phyloP scores from a whole-genome alignment of 75 land plant species.

The Cunninghamia lanceolata region DNA sequence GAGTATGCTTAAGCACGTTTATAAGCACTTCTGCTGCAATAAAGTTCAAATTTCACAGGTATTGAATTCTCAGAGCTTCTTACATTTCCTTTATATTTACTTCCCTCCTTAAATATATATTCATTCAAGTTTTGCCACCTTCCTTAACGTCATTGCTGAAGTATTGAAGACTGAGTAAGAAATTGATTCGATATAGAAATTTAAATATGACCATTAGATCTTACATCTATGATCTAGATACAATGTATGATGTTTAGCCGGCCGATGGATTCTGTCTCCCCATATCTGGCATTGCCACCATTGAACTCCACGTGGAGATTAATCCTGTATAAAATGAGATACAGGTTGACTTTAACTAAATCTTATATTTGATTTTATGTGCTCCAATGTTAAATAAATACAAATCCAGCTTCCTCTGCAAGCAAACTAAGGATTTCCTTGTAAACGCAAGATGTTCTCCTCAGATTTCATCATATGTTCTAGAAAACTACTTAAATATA shows the following conservation, averaged over 20 bases:
- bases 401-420: too few relatives aligned
- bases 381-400: too few relatives aligned
- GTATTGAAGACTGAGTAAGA: neutral
- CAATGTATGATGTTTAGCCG: neutral
- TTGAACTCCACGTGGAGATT: neutral
- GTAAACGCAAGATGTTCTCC: too few relatives aligned
- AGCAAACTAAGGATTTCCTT: too few relatives aligned
- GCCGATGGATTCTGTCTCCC: neutral
- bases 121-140: neutral
- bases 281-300: neutral
- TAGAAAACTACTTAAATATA: too few relatives aligned
- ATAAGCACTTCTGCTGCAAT: neutral
- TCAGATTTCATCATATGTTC: too few relatives aligned
- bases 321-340: neutral
- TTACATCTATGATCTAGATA: neutral
- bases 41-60: neutral
- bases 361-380: too few relatives aligned
- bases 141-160: slow-evolving; percentile 2
- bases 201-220: neutral
- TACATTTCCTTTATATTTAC: neutral
- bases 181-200: neutral
- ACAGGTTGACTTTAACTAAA: too few relatives aligned
- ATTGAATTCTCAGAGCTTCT: neutral
- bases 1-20: neutral
- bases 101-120: neutral